Base-by-base conservation (phyloP, 441 rosid species). In the Lepidium campestre region DNA sequence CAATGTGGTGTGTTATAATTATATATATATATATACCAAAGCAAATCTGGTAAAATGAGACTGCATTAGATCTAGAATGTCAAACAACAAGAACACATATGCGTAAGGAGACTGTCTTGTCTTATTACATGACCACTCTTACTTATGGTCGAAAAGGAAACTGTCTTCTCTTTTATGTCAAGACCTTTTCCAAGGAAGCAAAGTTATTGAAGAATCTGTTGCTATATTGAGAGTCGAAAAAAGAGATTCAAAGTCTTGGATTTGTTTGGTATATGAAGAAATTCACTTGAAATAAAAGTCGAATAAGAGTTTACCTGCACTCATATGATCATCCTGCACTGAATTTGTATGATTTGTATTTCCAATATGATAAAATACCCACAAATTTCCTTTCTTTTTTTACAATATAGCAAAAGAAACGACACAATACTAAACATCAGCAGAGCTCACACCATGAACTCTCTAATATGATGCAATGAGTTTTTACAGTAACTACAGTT, bases 401-500 rank as follows among this genome's bases (percentile, higher is more conserved):
- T n/a, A n/a, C n/a, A n/a, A 50, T 19, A 44, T 52, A 46, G 65
- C 39, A 64, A 47, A 63, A 47, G 29, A 39, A 29, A 71, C 37
- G 49, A 63, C 54, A 63, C 39, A 31, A 31, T 59, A 70, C 62
- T 44, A 70, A 27, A 53, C 57, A 32, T 53, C 57, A 52, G 10
- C 55, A 32, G 39, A 62, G 25, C 35, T 70, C 49, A 70, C 56
- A 52, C 27, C 40, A 52, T 60, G 39, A 61, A 34, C 37, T 50
- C 32, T 17, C 4, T 44, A 6, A 63, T 57, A 37, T 20, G 36
- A 39, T 58, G 58, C 39, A 6, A 39, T 39, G 31, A 31, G 31
- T 18, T 46, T 44, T 22, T 17, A 40, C n/a, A 29, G 27, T 37
- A 8, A 49, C 79, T 87, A 91, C 62, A 89, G 46, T 50, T 44